These are phyloP conservation scores for Lentinula sp. DNA, from an alignment of 768 basidiomycete genomes.

Conservation along the genomic window DNA sequence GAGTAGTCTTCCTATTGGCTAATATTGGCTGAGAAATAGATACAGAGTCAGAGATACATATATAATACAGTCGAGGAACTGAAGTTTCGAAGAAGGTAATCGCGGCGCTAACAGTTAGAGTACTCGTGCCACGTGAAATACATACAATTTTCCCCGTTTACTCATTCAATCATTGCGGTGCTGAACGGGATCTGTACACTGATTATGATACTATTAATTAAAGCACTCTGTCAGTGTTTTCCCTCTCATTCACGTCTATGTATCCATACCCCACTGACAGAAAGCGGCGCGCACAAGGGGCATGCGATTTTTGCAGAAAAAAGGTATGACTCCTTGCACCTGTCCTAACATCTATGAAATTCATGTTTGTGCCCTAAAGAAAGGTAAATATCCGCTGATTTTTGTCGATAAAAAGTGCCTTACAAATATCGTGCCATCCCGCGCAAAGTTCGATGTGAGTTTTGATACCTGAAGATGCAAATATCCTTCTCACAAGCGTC, in stretches of 20 bases:
- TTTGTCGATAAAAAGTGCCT: background rate
- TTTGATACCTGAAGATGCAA: too few species aligned
- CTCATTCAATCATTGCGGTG: background rate
- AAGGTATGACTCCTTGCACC: too few species aligned
- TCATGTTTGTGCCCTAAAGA: background rate
- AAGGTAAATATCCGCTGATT: background rate
- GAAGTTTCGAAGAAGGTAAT: background rate
- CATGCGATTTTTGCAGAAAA: background rate
- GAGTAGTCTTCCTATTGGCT: background rate
- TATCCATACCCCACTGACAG: background rate
- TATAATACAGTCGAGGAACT: background rate
- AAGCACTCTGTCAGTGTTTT: background rate
- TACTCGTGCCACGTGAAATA: background rate
- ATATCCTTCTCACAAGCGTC: background rate
- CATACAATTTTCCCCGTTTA: background rate
- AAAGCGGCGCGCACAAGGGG: background rate
- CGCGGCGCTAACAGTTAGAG: background rate
- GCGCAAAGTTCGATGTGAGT: constrained; percentile 3
- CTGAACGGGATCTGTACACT: background rate
- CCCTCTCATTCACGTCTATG: background rate
- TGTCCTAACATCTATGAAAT: background rate
- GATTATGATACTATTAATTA: background rate
- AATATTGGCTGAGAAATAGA: background rate
- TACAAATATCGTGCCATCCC: background rate
- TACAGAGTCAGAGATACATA: background rate